Conservation (phyloP, 2,329 filamentous ascomycete species). For the Penicillium sp. region DNA sequence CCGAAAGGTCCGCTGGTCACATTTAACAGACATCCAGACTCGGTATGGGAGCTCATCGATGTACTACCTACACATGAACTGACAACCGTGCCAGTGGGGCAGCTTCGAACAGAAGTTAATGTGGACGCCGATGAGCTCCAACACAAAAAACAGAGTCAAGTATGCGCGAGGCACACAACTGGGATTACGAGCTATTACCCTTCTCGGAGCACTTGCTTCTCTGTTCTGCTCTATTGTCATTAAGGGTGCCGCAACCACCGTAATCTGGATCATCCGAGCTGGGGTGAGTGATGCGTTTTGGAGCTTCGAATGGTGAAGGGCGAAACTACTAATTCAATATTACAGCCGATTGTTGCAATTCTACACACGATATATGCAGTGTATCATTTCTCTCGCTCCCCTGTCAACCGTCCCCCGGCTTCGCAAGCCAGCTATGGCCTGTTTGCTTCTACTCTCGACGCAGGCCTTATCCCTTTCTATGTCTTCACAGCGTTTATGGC, state of each 20-base stretch:
- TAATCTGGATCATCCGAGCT: slow-evolving; percentile 73
- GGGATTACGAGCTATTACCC: slow-evolving; percentile 61
- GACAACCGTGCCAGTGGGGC: slow-evolving; percentile 34
- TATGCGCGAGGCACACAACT: slow-evolving; percentile 68
- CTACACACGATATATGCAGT: slow-evolving; percentile 72
- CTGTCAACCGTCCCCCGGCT: slow-evolving; percentile 67
- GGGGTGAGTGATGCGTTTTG: slow-evolving; percentile 55
- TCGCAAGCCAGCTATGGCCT: slow-evolving; percentile 87
- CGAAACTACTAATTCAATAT: slow-evolving; percentile 6
- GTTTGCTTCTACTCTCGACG: slow-evolving; percentile 73
- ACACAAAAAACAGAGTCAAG: slow-evolving; percentile 69
- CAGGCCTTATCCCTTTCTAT: slow-evolving; percentile 62
- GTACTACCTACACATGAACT: slow-evolving; percentile 10
- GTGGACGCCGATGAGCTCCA: slow-evolving; percentile 64
- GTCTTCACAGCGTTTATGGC: slow-evolving; percentile 57
- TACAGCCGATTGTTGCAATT: slow-evolving; percentile 72
- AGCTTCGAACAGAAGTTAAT: slow-evolving; percentile 62
- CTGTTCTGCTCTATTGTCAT: slow-evolving; percentile 76
- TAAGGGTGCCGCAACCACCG: slow-evolving; percentile 60
- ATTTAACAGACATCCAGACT: slow-evolving; percentile 82
- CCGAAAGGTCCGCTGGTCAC: slow-evolving; percentile 72
- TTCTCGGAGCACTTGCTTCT: slow-evolving; percentile 67
- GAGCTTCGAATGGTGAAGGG: neutral
- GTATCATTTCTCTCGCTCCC: slow-evolving; percentile 71
- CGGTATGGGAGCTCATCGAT: slow-evolving; percentile 48